These are phyloP conservation scores for Saturnispora dispora DNA, from an alignment of 805 yeast genomes.

Conservation along the genomic window DNA sequence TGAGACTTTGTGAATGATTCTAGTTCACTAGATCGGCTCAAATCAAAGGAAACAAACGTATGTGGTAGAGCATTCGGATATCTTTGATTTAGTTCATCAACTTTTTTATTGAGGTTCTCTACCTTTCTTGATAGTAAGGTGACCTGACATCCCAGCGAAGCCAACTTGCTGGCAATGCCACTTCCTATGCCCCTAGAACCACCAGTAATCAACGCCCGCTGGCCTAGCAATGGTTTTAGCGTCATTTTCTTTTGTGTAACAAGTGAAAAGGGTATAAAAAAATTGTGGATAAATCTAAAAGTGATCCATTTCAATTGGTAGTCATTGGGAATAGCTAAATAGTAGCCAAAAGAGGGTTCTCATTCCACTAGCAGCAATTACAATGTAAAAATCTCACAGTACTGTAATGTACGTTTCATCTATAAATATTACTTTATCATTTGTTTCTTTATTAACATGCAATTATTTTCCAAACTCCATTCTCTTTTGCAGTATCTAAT, in stretches of 20 bases:
- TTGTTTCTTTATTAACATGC: conserved; percentile 18
- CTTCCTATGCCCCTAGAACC: conserved; percentile 64
- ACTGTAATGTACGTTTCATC: not conserved
- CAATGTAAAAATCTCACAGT: not conserved
- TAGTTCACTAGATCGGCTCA: conserved; percentile 16
- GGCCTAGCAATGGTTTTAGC: conserved; percentile 8
- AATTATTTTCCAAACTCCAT: conserved; percentile 57
- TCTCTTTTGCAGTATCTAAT: conserved; percentile 49
- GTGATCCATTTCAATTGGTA: too few relatives aligned
- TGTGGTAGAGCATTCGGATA: conserved; percentile 21
- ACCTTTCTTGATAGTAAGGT: conserved; percentile 44
- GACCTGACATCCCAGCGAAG: conserved; percentile 42
- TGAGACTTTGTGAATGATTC: conserved; percentile 12
- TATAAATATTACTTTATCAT: not conserved
- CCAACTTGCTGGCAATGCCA: conserved; percentile 42
- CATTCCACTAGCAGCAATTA: not conserved
- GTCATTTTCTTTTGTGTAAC: not conserved
- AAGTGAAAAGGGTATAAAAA: too few relatives aligned
- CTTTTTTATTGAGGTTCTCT: conserved; percentile 25
- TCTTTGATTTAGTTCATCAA: conserved; percentile 13
- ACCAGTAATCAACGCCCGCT: conserved; percentile 50
- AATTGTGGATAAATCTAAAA: too few relatives aligned
- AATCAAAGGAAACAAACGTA: conserved; percentile 28
- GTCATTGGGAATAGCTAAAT: too few relatives aligned
- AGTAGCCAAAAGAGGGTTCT: too few relatives aligned